A percentile compares a stretch with the other conserved stretches of the same genome.
Evolutionary conservation across 2,329 filamentous ascomycete genomes (phyloP).

Genomic region (Colletotrichum musae): DNA sequence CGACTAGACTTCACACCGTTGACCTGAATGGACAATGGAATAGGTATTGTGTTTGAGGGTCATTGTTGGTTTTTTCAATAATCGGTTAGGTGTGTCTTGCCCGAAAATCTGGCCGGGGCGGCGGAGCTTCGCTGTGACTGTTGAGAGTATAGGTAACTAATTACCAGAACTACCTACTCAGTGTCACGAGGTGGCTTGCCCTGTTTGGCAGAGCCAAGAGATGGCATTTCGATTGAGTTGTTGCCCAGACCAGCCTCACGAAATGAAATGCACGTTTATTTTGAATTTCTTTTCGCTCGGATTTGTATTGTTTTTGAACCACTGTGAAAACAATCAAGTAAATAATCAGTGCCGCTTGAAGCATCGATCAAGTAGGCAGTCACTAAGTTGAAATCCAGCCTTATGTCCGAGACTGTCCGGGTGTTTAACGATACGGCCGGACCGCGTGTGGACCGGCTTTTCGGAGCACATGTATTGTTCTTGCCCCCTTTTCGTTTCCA

Average conservation of each 20-base stretch:
- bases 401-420: slow-evolving; percentile 23
- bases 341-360: background rate
- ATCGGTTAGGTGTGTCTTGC: background rate
- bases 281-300: background rate
- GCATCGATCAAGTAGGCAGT: background rate
- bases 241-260: background rate
- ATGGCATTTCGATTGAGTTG: background rate
- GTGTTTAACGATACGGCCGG: background rate
- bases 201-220: slow-evolving; percentile 13
- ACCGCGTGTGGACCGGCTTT: no score
- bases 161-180: background rate
- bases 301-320: background rate
- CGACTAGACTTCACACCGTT: background rate
- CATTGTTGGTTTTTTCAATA: background rate
- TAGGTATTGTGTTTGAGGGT: background rate
- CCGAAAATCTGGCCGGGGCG: background rate
- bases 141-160: no score
- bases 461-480: slow-evolving; percentile 1
- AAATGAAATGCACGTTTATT: background rate
- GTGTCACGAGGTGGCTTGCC: slow-evolving; percentile 15
- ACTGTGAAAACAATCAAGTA: background rate
- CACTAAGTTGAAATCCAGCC: background rate
- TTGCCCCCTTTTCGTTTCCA: background rate
- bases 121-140: background rate
- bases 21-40: background rate